Base-by-base conservation (phyloP, 805 yeast genomes). In the Hanseniaspora lindneri region DNA sequence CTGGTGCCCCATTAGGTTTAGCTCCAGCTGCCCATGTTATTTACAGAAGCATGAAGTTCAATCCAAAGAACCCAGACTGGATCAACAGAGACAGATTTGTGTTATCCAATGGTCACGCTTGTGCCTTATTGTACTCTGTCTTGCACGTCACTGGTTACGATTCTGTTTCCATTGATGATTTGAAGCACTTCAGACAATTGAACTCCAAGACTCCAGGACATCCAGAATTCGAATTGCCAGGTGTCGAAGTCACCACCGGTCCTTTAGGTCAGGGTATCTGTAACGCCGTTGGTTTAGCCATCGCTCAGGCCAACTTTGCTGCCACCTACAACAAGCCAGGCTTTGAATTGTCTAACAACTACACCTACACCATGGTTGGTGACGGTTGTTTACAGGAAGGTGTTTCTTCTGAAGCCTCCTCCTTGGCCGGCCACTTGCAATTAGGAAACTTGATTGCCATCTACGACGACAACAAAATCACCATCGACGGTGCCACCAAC, bases 351-450 rank as follows among this genome's bases (percentile, higher is more conserved):
- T 75, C 88, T 50, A 83, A 85, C 71, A 76, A 77, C 66, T 76
- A 72, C 75, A 79, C 87, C 54, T 89, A 79, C 70, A 67, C 69
- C 58, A 79, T 89, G 72, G 70, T 88, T 53, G 98, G 98, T 72
- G 98, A 89, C 60, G 98, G 97, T 60, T 89, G 98, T 74, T 75
- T 89, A 74, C 82, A 81, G 87, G 98, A 89, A 74, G 98, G 98
- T 77, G 86, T 89, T 54, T 76, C 96, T 53, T 77, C 92, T 52
- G 98, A 89, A 75, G 92, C 96, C 51, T 76, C 77, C 58, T 89
- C 98, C 32, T 70, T 88, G 53, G 98, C 98, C 55, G 98, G 98
- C 62, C 98, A 89, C 71, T 74, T 89, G 68, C 75, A 86, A 74
- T 79, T 89, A 66, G 84, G 83, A 66, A 88, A 88, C 74, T 77